Evolutionary conservation across 2,329 filamentous ascomycete genomes (phyloP), one percentile per base, ranked within the genome.

Genomic region (Fusarium odoratissimum): DNA sequence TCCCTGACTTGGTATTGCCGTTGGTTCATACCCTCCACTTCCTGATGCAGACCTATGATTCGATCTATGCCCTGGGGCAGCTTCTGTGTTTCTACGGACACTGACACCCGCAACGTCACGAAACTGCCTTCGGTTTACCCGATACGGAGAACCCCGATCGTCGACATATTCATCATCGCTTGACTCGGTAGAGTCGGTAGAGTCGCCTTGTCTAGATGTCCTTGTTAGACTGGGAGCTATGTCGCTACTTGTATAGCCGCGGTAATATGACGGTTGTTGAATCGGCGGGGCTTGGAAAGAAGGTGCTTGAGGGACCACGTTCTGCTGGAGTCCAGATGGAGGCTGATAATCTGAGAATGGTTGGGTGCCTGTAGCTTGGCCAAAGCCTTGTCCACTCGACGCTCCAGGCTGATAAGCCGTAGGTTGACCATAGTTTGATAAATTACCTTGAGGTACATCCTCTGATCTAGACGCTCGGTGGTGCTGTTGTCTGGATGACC

Each of bases 81-180:
- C 3, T 9, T 33, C 14, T 23, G n/a, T 35, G 14, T 49, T 23
- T 19, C 9, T 8, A 48, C 28, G 45, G 12, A 14, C 5, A 33
- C 16, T 5, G 9, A 16, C 21, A 49, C 7, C 17, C 16, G 21
- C 46, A 4, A 4, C 28, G 11, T 19, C 30, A 12, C 7, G 21
- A n/a, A 33, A n/a, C 21, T 23, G 46, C 16, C 21, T 33, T 33
- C 10, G 21, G 3, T 21, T 33, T 33, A 16, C 8, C 5, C 4
- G 0, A 19, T 33, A 19, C 9, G 30, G 46, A 5, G 14, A 19
- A 0, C 21, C 21, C 11, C 7, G 10, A 3, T 6, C 10, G 14
- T 17, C 10, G 6, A 8, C 30, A 10, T 23, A 8, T 12, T 13
- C 30, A 17, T 33, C 16, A 14, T 17, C 21, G 5, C 30, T 49